Evolutionary conservation across 2,329 filamentous ascomycete genomes (phyloP).

Genomic region (Reticulascus tulasneorum): DNA sequence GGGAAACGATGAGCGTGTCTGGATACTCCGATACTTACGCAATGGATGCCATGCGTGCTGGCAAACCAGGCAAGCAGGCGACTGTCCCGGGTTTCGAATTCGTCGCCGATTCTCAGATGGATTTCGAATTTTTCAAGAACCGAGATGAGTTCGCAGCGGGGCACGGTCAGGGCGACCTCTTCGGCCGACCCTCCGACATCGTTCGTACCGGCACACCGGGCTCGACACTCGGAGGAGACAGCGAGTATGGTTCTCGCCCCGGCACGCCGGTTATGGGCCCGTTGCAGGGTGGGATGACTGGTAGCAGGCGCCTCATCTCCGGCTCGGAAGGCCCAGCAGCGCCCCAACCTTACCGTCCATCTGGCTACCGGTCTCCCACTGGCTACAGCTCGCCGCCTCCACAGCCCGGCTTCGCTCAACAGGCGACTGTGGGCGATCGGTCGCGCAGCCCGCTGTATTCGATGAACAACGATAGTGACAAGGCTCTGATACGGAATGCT

Average conservation of each 20-base stretch:
- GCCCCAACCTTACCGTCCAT: slow-evolving; percentile 8
- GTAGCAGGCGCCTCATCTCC: slow-evolving; percentile 5
- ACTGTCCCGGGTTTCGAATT: slow-evolving; percentile 76
- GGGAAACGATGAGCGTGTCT: slow-evolving; percentile 55
- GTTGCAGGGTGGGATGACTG: slow-evolving; percentile 26
- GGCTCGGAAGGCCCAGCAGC: slow-evolving; percentile 16
- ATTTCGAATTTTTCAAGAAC: slow-evolving; percentile 91
- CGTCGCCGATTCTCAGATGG: slow-evolving; percentile 79
- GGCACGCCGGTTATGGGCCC: slow-evolving; percentile 41
- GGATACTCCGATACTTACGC: slow-evolving; percentile 80
- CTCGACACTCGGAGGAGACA: slow-evolving; percentile 42
- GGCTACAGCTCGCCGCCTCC: slow-evolving; percentile 11
- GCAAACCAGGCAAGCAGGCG: slow-evolving; percentile 43
- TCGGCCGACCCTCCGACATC: slow-evolving; percentile 56
- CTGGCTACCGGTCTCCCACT: slow-evolving; percentile 16
- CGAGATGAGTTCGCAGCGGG: slow-evolving; percentile 83
- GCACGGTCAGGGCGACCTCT: slow-evolving; percentile 72
- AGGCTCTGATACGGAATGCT: slow-evolving; percentile 49
- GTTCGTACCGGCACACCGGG: slow-evolving; percentile 59
- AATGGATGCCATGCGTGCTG: slow-evolving; percentile 70
- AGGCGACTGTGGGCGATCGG: slow-evolving; percentile 15
- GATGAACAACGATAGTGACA: slow-evolving; percentile 47
- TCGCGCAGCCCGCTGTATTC: slow-evolving; percentile 46
- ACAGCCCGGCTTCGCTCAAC: slow-evolving; percentile 10
- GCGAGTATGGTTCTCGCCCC: slow-evolving; percentile 42